These are phyloP conservation scores for Taphrina communis DNA, from an alignment of 1,139 yeast species.

Conservation along the genomic window DNA sequence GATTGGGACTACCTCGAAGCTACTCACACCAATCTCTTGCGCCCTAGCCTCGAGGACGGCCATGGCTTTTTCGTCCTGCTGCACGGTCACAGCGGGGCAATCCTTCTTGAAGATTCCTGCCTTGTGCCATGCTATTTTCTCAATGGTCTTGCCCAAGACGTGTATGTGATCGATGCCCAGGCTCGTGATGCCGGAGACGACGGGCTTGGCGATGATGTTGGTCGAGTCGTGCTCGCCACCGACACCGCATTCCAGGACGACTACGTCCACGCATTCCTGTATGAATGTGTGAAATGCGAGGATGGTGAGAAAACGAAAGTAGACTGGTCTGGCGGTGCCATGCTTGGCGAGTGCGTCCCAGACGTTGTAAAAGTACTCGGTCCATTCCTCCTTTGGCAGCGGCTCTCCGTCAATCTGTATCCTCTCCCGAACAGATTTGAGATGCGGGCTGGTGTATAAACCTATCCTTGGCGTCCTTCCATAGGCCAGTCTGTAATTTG, in stretches of 20 bases:
- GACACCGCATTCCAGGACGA: constrained; percentile 96
- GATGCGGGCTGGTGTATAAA: constrained; percentile 91
- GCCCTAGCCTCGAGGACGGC: constrained; percentile 67
- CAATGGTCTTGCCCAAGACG: constrained; percentile 86
- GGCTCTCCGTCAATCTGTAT: constrained; percentile 88
- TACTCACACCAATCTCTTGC: constrained; percentile 60
- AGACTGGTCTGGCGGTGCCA: constrained; percentile 72
- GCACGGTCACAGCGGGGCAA: constrained; percentile 70
- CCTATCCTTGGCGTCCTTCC: constrained; percentile 64
- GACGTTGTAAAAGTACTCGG: constrained; percentile 89
- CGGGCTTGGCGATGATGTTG: constrained; percentile 77
- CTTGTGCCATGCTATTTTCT: constrained; percentile 94
- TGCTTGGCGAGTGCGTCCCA: constrained; percentile 80
- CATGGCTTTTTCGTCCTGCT: constrained; percentile 61
- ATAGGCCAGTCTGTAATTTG: constrained; percentile 55
- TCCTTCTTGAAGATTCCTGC: constrained; percentile 84
- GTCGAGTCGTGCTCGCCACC: constrained; percentile 98
- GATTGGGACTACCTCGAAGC: constrained; percentile 10
- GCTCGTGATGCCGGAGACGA: constrained; percentile 83
- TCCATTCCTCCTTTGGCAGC: constrained; percentile 65
- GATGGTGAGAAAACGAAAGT: constrained; percentile 86
- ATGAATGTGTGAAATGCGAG: constrained; percentile 88
- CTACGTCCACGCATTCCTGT: constrained; percentile 86
- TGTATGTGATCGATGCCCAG: constrained; percentile 92
- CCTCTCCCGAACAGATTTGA: constrained; percentile 90